phyloP scores from a whole-genome alignment of 352 stramenopile genomes.

The Phytopythium boreale region DNA sequence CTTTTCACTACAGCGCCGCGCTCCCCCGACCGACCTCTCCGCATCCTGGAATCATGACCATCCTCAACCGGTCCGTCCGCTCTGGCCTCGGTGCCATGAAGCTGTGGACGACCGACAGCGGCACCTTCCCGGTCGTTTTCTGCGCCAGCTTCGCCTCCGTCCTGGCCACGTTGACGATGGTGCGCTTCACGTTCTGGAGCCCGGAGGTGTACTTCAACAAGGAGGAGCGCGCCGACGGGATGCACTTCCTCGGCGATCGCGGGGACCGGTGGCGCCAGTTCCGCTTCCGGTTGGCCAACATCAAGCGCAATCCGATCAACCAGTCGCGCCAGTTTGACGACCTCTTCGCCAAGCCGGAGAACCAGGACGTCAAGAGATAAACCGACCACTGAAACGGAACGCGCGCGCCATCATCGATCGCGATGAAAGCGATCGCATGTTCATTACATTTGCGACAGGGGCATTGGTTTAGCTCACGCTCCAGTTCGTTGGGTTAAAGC shows the following conservation, averaged over 20 bases:
- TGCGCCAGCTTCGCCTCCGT: constrained; percentile 32
- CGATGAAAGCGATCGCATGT: not conserved
- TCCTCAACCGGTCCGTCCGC: constrained; percentile 16
- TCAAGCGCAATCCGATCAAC: constrained; percentile 69
- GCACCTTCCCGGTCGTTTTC: constrained; percentile 60
- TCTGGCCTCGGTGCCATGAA: constrained; percentile 38
- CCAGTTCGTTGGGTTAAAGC: not conserved
- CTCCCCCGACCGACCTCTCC: not conserved
- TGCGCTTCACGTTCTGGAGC: constrained; percentile 50
- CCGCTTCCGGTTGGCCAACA: constrained; percentile 64
- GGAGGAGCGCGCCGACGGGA: constrained; percentile 34
- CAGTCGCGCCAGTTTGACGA: constrained; percentile 65
- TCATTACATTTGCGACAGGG: not conserved
- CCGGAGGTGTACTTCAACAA: constrained; percentile 72
- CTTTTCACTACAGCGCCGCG: not conserved
- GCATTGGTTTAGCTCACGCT: not conserved
- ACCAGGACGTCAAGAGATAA: constrained; percentile 58
- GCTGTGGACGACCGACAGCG: constrained; percentile 61
- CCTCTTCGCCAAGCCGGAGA: constrained; percentile 51
- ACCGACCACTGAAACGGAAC: too few relatives aligned
- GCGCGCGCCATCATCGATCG: too few relatives aligned
- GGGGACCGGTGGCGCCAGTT: constrained; percentile 52
- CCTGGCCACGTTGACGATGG: constrained; percentile 26
- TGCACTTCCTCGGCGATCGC: constrained; percentile 47
- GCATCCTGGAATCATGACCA: not conserved